A percentile compares a stretch with the other conserved stretches of the same genome.
Evolutionary conservation across 352 stramenopile species (phyloP).

Genomic region (Globisporangium camurandrum): DNA sequence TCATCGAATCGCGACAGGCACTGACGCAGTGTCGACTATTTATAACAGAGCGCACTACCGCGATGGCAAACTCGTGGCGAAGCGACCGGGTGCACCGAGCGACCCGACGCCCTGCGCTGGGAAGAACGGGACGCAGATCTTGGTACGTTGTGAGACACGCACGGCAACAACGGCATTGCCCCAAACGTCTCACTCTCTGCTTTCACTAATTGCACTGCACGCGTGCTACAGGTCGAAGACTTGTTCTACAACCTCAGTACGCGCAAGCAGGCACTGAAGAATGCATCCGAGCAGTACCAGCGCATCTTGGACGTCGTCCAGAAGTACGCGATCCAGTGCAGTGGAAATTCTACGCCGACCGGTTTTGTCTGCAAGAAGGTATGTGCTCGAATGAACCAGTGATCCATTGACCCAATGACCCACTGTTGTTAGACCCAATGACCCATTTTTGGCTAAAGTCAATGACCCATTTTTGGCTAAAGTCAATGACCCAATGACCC

Average conservation of each 20-base stretch:
- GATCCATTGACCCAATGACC: no score
- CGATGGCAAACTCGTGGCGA: conserved; percentile 84
- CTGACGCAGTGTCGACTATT: not conserved
- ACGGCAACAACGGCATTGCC: no score
- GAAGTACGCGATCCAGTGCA: conserved; percentile 94
- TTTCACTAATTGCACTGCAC: no score
- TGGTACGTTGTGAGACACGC: no score
- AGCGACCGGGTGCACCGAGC: conserved; percentile 47
- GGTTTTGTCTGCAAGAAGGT: conserved; percentile 95
- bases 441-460: not conserved
- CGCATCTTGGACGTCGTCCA: conserved; percentile 94
- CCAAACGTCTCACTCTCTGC: no score
- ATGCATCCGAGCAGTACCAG: conserved; percentile 91
- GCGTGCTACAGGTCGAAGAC: conserved; percentile 95
- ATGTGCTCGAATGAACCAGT: no score
- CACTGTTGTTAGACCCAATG: not conserved
- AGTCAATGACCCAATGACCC: no score
- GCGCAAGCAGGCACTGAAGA: conserved; percentile 89
- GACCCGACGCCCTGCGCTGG: conserved; percentile 66
- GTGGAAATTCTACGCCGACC: conserved; percentile 68
- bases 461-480: no score
- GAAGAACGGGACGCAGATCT: conserved; percentile 76
- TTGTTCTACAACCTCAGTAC: conserved; percentile 98
- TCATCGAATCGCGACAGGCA: not conserved
- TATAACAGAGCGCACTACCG: conserved; percentile 87